Percentiles rank a stretch among this genome's conserved stretches.
Conservation (phyloP, 352 stramenopile genomes). For the Stramenopiles sp. region DNA sequence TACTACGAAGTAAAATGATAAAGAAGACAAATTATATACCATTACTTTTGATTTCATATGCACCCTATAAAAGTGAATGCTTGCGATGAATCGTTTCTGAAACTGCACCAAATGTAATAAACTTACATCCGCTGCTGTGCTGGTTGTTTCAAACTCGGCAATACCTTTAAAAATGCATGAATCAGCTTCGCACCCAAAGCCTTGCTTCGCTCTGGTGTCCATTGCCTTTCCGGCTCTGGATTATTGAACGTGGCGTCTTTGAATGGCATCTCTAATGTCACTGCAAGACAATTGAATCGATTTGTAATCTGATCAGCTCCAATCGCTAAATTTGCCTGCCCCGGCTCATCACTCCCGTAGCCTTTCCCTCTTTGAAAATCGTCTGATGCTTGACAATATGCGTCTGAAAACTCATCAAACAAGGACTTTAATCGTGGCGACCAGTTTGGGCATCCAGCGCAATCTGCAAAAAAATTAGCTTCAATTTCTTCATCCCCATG, state of each 20-base stretch:
- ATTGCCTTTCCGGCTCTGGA: slow-evolving; percentile 26
- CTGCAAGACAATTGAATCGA: slow-evolving; percentile 36
- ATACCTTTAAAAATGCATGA: slow-evolving; percentile 6
- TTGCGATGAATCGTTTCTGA: too few species aligned
- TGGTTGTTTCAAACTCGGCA: background rate
- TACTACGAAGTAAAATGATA: too few species aligned
- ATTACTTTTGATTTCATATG: too few species aligned
- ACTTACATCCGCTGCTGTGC: too few species aligned
- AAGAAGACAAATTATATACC: too few species aligned
- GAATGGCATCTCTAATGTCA: slow-evolving; percentile 48
- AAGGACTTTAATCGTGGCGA: slow-evolving; percentile 30
- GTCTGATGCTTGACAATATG: slow-evolving; percentile 31
- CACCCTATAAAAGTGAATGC: too few species aligned
- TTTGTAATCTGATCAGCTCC: slow-evolving; percentile 38
- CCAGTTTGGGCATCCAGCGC: slow-evolving; percentile 37
- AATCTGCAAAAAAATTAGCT: slow-evolving; percentile 42
- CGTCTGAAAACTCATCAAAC: slow-evolving; percentile 36
- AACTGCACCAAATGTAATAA: too few species aligned
- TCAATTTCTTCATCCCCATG: slow-evolving; percentile 47
- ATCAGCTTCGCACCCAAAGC: background rate
- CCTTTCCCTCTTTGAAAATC: slow-evolving; percentile 39
- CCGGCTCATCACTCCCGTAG: slow-evolving; percentile 29
- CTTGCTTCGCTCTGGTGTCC: slow-evolving; percentile 4
- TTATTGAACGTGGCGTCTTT: slow-evolving; percentile 40
- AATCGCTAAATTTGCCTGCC: slow-evolving; percentile 37